Base-by-base conservation (phyloP, 257 asterid genomes). In the Fraxinus quadrangulata region DNA sequence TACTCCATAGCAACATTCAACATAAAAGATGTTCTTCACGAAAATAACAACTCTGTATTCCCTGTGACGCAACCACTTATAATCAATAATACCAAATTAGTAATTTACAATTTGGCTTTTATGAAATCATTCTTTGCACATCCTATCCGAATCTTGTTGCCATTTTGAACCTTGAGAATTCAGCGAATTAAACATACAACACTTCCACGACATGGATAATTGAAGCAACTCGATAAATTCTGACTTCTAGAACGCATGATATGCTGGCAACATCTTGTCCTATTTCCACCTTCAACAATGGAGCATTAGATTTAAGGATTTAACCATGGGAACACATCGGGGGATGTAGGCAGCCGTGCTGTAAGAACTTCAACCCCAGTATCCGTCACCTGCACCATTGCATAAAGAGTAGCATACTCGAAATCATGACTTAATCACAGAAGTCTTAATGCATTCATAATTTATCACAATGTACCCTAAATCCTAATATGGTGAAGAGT, bases 361-460 rank as follows among this genome's bases (percentile, higher is more conserved):
- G 98, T 93, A 47, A 95, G 96, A 72, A 95, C 98, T 84, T 95
- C 99, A 72, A 89, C 97, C 75, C 98, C 99, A 1, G 93, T 91
- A 39, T 91, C 98, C 0, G 98, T 95, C 81, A 95, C 98, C 98
- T 93, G 83, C 73, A 84, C 61, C n/a, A 56, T 42, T 34, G 16
- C 21, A 78, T 65, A 12, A 66, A 59, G 63, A 51, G 63, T 45
- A 45, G 24, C 63, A 54, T 54, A 54, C 24, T 54, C 21, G 0
- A 54, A 19, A 54, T 16, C 19, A 3, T 12, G 56, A 47, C n/a
- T 47, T 10, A 47, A 47, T 47, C 56, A 47, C 13, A 47, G 16
- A 47, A 47, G 56, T 47, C 56, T 47, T 47, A 0, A 47, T 12
- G 56, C 56, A 47, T 47, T 47, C n/a, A 10, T 47, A 19, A 47